Conservation (phyloP, 306 rosid genomes). For the Dalbergia oliveri region DNA sequence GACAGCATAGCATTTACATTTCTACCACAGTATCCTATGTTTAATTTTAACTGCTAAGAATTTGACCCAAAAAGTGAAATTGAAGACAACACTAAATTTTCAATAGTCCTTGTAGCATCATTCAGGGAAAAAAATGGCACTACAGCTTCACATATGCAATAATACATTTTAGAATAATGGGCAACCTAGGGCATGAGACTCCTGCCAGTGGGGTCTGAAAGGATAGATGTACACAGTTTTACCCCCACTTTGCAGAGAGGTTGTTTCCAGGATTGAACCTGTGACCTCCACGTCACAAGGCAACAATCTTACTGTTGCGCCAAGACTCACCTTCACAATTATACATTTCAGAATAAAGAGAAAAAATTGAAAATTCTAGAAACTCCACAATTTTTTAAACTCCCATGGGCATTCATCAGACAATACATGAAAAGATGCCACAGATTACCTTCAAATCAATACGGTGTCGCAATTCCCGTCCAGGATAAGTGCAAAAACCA, state of each 20-base stretch:
- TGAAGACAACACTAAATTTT: neutral
- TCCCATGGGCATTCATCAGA: neutral
- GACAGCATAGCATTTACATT: neutral
- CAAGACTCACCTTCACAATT: neutral
- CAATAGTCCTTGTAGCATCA: neutral
- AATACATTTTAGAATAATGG: neutral
- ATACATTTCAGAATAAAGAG: neutral
- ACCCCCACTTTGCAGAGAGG: too few relatives aligned
- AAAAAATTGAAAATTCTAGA: neutral
- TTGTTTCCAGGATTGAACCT: too few relatives aligned
- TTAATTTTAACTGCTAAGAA: conserved; percentile 11
- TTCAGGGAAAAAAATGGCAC: neutral
- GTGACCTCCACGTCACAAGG: too few relatives aligned
- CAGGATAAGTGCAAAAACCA: conserved; percentile 90
- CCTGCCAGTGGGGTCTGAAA: too few relatives aligned
- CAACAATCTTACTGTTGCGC: too few relatives aligned
- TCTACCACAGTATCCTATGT: conserved; percentile 11
- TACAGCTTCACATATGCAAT: neutral
- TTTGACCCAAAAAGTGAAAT: neutral
- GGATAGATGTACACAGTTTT: too few relatives aligned
- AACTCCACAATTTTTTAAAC: conserved; percentile 5
- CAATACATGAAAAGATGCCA: conserved; percentile 10
- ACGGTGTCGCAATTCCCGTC: conserved; percentile 85
- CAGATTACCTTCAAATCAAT: conserved; percentile 83
- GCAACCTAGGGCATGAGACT: too few relatives aligned